These are phyloP conservation scores for Hymenoscyphus fructigenus DNA, from an alignment of 2,329 filamentous ascomycete species.

Conservation along the genomic window DNA sequence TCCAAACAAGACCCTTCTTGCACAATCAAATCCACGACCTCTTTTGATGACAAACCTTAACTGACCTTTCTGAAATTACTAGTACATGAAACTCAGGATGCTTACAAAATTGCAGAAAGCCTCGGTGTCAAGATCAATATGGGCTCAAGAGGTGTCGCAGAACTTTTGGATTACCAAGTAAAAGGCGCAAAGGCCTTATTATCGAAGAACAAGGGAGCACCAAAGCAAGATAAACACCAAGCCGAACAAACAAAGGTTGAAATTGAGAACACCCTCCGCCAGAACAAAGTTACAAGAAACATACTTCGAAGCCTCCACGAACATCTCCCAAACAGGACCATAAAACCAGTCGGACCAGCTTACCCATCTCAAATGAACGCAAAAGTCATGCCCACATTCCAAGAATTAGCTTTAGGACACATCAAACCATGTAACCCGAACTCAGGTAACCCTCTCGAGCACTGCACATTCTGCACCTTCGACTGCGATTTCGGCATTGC, in stretches of 20 bases:
- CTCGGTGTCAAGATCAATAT: too few relatives aligned
- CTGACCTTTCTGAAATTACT: too few relatives aligned
- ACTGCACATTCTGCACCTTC: constrained; percentile 25
- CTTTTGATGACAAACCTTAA: too few relatives aligned
- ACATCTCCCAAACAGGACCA: not conserved
- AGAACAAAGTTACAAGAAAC: not conserved
- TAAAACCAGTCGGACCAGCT: not conserved
- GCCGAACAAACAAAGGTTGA: not conserved
- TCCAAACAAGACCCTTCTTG: too few relatives aligned
- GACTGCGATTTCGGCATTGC: constrained; percentile 21
- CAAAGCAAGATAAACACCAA: too few relatives aligned
- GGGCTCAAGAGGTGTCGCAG: too few relatives aligned
- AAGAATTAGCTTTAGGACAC: constrained; percentile 5
- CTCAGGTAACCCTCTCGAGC: not conserved
- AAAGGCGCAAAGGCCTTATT: too few relatives aligned
- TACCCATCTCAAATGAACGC: not conserved
- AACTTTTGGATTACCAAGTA: too few relatives aligned
- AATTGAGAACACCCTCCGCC: not conserved
- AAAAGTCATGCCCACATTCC: not conserved
- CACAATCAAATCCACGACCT: too few relatives aligned
- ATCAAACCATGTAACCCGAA: constrained; percentile 9
- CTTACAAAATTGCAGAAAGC: too few relatives aligned
- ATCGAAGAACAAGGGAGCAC: too few relatives aligned
- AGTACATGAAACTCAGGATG: too few relatives aligned
- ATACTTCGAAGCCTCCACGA: not conserved